phyloP scores from a whole-genome alignment of 2,329 filamentous ascomycete species.

The Xylaria digitata region DNA sequence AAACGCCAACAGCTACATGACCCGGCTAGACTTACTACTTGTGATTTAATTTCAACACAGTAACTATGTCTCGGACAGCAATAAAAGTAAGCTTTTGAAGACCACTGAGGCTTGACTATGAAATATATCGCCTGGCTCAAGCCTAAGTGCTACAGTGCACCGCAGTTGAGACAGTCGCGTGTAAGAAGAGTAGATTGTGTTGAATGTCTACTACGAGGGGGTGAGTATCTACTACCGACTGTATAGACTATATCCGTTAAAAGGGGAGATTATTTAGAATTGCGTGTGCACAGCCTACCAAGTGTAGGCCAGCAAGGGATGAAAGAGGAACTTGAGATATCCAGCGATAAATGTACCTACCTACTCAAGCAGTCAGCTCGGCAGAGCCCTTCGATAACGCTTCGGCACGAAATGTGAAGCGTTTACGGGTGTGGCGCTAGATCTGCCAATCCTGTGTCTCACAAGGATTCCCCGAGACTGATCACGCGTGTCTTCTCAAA shows the following conservation, averaged over 20 bases:
- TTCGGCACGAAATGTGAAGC: slow-evolving; percentile 13
- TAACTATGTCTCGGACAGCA: slow-evolving; percentile 17
- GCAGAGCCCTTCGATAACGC: slow-evolving; percentile 17
- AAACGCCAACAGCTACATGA: neutral
- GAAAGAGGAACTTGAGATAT: slow-evolving; percentile 17
- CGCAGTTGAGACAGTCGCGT: slow-evolving; percentile 6
- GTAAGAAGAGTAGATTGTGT: slow-evolving; percentile 7
- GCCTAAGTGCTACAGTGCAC: slow-evolving; percentile 16
- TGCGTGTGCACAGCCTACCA: slow-evolving; percentile 3
- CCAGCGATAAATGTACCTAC: neutral
- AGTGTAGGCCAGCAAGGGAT: slow-evolving; percentile 10
- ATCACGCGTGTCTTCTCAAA: slow-evolving; percentile 35
- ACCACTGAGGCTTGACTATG: neutral
- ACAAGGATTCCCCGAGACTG: slow-evolving; percentile 31
- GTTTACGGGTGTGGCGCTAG: slow-evolving; percentile 31
- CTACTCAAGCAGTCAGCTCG: slow-evolving; percentile 27
- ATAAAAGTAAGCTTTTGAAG: neutral
- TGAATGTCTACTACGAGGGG: neutral
- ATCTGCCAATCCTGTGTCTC: slow-evolving; percentile 32
- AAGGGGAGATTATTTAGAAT: slow-evolving; percentile 1
- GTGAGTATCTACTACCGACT: neutral
- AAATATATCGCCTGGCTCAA: slow-evolving; percentile 28
- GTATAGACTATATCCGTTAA: slow-evolving; percentile 3
- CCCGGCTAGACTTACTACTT: slow-evolving; percentile 14
- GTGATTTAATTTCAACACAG: neutral